Conservation (phyloP, 352 stramenopile genomes). For the Phytophthora cactorum region DNA sequence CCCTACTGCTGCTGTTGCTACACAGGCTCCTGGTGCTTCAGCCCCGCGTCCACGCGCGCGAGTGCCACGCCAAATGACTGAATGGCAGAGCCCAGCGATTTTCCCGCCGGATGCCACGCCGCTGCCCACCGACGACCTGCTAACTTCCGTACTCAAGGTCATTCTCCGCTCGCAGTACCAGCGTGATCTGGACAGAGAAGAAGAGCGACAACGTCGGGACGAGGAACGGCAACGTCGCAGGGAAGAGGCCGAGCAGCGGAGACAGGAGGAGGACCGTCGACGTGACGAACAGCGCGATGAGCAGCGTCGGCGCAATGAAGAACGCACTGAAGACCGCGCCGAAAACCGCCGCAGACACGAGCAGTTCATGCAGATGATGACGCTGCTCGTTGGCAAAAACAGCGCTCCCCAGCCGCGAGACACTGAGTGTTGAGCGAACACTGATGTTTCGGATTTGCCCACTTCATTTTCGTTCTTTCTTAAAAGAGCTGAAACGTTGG, state of each 20-base stretch:
- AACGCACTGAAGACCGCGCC: constrained; percentile 37
- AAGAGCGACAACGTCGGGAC: constrained; percentile 32
- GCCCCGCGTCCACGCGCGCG: constrained; percentile 14
- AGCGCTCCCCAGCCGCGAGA: constrained; percentile 16
- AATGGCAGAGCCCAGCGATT: constrained; percentile 31
- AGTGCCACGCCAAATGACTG: constrained; percentile 6
- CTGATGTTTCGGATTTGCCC: neutral
- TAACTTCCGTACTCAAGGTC: constrained; percentile 44
- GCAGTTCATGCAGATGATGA: constrained; percentile 54
- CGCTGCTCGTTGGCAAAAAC: constrained; percentile 39
- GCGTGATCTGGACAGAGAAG: constrained; percentile 42
- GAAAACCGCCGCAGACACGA: constrained; percentile 45
- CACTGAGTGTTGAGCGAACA: constrained; percentile 23
- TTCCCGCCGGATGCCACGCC: constrained; percentile 27
- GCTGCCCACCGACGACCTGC: constrained; percentile 32
- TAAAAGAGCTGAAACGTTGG: too few species aligned
- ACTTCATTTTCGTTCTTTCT: too few species aligned
- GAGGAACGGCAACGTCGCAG: constrained; percentile 36
- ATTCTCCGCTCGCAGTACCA: constrained; percentile 46
- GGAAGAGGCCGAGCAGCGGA: constrained; percentile 37
- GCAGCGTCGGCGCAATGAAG: constrained; percentile 34
- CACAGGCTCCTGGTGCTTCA: constrained; percentile 2
- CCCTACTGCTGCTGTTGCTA: neutral
- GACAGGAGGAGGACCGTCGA: constrained; percentile 41
- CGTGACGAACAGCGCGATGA: constrained; percentile 46